Evolutionary conservation across 225 moss, liverwort and hornwort genomes (phyloP).

Genomic region (Polytrichum commune): DNA sequence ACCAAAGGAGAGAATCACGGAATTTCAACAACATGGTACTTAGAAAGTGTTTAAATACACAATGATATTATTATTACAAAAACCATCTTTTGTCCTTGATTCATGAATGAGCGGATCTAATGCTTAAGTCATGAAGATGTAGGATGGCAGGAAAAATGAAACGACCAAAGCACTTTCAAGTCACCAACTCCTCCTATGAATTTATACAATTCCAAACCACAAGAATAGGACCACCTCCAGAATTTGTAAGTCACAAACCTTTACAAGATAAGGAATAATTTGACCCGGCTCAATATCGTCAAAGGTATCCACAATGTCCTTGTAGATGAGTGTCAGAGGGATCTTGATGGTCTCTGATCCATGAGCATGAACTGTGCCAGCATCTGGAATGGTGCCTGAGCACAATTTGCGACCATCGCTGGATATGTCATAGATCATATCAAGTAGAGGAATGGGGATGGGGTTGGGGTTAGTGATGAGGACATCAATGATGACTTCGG

Average conservation of each 20-base stretch:
- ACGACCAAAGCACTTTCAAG: too few relatives aligned
- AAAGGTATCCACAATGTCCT: slow-evolving; percentile 75
- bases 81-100: too few relatives aligned
- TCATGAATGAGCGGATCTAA: too few relatives aligned
- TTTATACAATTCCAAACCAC: too few relatives aligned
- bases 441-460: slow-evolving; percentile 78
- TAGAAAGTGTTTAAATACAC: too few relatives aligned
- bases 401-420: slow-evolving; percentile 64
- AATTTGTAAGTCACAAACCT: slow-evolving; percentile 19
- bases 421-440: slow-evolving; percentile 70
- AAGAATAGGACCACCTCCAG: not conserved
- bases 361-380: slow-evolving; percentile 69
- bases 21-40: too few relatives aligned
- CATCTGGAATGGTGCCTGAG: slow-evolving; percentile 76
- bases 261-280: slow-evolving; percentile 64
- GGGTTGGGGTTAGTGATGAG: slow-evolving; percentile 85
- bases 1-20: too few relatives aligned
- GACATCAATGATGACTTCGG: slow-evolving; percentile 66
- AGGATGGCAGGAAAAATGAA: too few relatives aligned
- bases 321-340: slow-evolving; percentile 65
- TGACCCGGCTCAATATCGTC: slow-evolving; percentile 80
- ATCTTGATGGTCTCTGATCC: slow-evolving; percentile 79
- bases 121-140: too few relatives aligned
- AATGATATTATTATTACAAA: too few relatives aligned
- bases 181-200: too few relatives aligned